Evolutionary conservation across 2,329 filamentous ascomycete species (phyloP).

Genomic region (Alternaria sp.): DNA sequence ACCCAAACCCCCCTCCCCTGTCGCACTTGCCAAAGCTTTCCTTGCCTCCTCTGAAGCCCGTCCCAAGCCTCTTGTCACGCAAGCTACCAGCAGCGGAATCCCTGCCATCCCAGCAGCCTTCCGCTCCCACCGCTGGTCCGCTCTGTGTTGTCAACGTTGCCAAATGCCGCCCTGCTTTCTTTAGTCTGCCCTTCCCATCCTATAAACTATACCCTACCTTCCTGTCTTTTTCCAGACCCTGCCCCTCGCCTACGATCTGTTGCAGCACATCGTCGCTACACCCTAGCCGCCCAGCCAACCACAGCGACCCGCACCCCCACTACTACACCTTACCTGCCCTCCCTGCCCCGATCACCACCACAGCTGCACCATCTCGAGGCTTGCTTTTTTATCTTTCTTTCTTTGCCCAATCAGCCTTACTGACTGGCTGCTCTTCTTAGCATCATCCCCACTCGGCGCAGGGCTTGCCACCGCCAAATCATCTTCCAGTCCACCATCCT

Average conservation of each 20-base stretch:
- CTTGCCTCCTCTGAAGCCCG: constrained; percentile 32
- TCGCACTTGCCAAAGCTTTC: constrained; percentile 38
- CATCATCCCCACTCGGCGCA: constrained; percentile 80
- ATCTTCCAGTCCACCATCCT: constrained; percentile 70
- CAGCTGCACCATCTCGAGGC: constrained; percentile 10
- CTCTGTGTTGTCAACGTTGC: constrained; percentile 46
- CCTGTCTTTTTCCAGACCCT: constrained; percentile 45
- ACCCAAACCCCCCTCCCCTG: constrained; percentile 40
- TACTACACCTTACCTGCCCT: constrained; percentile 21
- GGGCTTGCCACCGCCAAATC: constrained; percentile 70
- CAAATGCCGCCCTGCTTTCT: constrained; percentile 31
- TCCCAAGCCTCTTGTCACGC: constrained; percentile 43
- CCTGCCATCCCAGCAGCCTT: constrained; percentile 40
- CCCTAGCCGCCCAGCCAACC: constrained; percentile 35
- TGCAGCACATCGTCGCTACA: constrained; percentile 34
- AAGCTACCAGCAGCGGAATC: constrained; percentile 41
- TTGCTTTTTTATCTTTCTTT: constrained; percentile 25
- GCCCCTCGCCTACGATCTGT: constrained; percentile 45
- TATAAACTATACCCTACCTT: constrained; percentile 49
- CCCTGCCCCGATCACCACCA: constrained; percentile 20
- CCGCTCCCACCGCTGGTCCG: constrained; percentile 42
- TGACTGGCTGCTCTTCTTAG: constrained; percentile 58
- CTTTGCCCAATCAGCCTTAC: constrained; percentile 33
- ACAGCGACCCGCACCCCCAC: constrained; percentile 32
- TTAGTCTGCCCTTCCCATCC: constrained; percentile 43